Percentiles rank a stretch among this genome's conserved stretches.
phyloP scores from a whole-genome alignment of 164 flowering plant genomes.

The Vitis riparia region DNA sequence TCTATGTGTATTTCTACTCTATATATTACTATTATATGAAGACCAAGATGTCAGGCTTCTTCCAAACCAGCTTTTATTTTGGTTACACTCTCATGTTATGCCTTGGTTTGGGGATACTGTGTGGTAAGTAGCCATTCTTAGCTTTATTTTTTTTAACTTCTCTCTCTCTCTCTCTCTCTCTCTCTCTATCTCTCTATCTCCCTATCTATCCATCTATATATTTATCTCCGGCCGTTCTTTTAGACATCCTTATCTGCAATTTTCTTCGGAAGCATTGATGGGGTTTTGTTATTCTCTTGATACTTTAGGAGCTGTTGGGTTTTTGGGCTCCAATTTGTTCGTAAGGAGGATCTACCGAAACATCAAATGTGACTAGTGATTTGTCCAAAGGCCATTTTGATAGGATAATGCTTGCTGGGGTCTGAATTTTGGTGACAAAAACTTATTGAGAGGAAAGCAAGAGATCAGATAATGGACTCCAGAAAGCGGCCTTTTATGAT shows the following conservation, averaged over 20 bases:
- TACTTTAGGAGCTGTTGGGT: constrained; percentile 84
- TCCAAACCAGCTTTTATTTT: constrained; percentile 98
- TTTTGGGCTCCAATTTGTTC: constrained; percentile 75
- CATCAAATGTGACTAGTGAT: constrained; percentile 77
- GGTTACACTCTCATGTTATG: constrained; percentile 98
- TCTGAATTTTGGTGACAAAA: too few species aligned
- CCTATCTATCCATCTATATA: too few species aligned
- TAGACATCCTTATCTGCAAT: too few species aligned
- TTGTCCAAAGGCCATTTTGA: too few species aligned
- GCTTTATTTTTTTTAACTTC: neutral
- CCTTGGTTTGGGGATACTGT: constrained; percentile 90
- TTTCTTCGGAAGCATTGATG: neutral
- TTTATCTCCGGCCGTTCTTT: too few species aligned
- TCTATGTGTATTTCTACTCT: constrained; percentile 92
- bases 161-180: neutral
- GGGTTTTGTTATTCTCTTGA: constrained; percentile 4
- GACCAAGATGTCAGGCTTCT: constrained; percentile 99
- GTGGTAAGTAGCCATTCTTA: constrained; percentile 57
- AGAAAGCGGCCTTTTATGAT: too few species aligned
- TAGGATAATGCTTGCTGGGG: too few species aligned
- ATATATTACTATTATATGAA: constrained; percentile 88
- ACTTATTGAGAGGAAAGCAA: too few species aligned
- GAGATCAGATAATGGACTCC: too few species aligned
- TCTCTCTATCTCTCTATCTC: neutral
- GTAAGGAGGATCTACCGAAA: constrained; percentile 94